Conservation (phyloP, 306 rosid species). For the Vigna nakashimae region DNA sequence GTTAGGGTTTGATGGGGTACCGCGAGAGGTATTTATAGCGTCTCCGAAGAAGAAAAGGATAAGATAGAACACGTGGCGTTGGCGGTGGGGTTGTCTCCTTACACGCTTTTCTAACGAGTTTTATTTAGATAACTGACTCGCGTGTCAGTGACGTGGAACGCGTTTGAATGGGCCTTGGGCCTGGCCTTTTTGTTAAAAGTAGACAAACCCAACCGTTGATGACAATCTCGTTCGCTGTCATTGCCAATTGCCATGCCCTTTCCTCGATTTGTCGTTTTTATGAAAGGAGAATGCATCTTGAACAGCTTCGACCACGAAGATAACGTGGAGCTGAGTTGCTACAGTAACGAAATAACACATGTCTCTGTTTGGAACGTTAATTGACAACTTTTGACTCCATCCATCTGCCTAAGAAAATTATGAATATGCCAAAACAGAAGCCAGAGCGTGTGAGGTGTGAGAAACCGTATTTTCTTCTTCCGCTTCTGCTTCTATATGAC, state of each 20-base stretch:
- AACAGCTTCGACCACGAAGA: too few relatives aligned
- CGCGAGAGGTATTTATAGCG: slow-evolving; percentile 41
- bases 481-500: background rate
- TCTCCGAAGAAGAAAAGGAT: slow-evolving; percentile 52
- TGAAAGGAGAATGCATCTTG: slow-evolving; percentile 26
- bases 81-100: slow-evolving; percentile 29
- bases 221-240: background rate
- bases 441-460: too few relatives aligned
- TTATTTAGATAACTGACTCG: slow-evolving; percentile 15
- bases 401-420: background rate
- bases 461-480: too few relatives aligned
- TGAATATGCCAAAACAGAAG: too few relatives aligned
- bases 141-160: slow-evolving; percentile 41
- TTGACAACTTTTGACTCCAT: background rate
- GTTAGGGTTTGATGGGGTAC: background rate
- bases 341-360: background rate
- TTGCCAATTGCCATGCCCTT: slow-evolving; percentile 11
- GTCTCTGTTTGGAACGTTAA: background rate
- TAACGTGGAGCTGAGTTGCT: too few relatives aligned
- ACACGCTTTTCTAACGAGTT: slow-evolving; percentile 45
- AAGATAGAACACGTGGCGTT: slow-evolving; percentile 65
- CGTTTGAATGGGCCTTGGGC: slow-evolving; percentile 22
- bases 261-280: slow-evolving; percentile 37
- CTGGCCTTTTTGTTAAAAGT: background rate
- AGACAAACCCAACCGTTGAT: too few relatives aligned